Evolutionary conservation across 176 grass and related monocot species (phyloP).

Genomic region (Carex myosuroides): DNA sequence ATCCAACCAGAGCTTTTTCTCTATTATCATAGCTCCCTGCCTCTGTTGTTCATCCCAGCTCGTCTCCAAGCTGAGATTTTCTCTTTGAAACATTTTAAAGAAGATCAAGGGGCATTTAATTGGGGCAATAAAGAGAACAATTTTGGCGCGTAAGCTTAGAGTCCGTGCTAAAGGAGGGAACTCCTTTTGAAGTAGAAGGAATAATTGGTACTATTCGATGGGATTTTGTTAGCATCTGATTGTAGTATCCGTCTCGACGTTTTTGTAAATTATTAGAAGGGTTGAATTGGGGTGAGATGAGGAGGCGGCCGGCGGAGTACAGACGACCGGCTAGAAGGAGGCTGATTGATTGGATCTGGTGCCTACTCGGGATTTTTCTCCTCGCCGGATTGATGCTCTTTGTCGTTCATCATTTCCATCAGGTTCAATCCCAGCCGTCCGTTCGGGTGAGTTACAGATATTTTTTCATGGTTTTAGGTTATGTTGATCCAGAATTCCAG

Average conservation of each 20-base stretch:
- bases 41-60: conserved; percentile 8
- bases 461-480: conserved; percentile 2
- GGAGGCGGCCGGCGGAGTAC: conserved; percentile 58
- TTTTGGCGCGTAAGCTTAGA: conserved; percentile 24
- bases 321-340: conserved; percentile 53
- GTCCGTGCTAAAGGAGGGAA: conserved; percentile 33
- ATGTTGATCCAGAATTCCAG: conserved; percentile 27
- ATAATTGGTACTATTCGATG: conserved; percentile 17
- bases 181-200: conserved; percentile 23
- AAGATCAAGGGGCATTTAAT: not conserved
- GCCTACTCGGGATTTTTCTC: conserved; percentile 69
- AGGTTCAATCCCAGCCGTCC: conserved; percentile 54
- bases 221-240: conserved; percentile 15
- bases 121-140: conserved; percentile 4
- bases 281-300: conserved; percentile 28
- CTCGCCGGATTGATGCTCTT: conserved; percentile 74
- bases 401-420: conserved; percentile 82
- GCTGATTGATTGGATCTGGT: conserved; percentile 82
- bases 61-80: not conserved
- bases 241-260: not conserved
- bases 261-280: conserved; percentile 5
- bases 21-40: not conserved
- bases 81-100: conserved; percentile 6
- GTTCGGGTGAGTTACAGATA: conserved; percentile 42
- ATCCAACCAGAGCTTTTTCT: conserved; percentile 10